Conservation (phyloP, 192 early-diverging fungal species). For the Coemansia sp. region DNA sequence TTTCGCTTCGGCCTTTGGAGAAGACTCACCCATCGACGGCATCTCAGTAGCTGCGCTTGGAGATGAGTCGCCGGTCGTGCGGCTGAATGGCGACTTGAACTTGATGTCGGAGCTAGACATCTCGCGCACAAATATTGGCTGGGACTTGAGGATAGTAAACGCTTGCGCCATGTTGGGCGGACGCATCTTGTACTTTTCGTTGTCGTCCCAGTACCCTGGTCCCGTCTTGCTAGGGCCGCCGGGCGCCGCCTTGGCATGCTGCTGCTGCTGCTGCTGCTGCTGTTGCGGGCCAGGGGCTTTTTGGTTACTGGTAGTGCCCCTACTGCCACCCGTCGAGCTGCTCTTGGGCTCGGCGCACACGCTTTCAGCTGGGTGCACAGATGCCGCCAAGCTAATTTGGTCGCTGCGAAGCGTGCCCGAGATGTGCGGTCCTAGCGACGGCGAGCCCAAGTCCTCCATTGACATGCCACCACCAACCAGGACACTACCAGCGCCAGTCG, state of each 20-base stretch:
- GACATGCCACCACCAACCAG: conserved; percentile 50
- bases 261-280: conserved; percentile 5
- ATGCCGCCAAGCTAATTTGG: conserved; percentile 36
- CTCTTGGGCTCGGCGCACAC: neutral
- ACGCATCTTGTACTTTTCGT: conserved; percentile 41
- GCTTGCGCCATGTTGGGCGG: conserved; percentile 52
- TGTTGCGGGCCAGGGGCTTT: conserved; percentile 9
- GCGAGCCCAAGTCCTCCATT: conserved; percentile 26
- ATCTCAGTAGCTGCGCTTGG: conserved; percentile 6
- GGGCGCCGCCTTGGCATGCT: neutral
- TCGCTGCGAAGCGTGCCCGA: conserved; percentile 37
- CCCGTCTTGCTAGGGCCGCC: conserved; percentile 8
- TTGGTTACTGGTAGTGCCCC: neutral
- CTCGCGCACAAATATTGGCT: conserved; percentile 46
- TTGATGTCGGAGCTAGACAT: conserved; percentile 46
- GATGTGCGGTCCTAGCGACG: conserved; percentile 12
- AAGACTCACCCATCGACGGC: neutral
- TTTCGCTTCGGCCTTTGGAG: neutral
- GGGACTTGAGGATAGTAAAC: conserved; percentile 48
- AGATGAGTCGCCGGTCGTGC: neutral
- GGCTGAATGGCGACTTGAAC: conserved; percentile 51
- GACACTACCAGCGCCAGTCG: conserved; percentile 13
- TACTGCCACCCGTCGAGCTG: neutral
- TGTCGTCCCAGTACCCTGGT: conserved; percentile 48
- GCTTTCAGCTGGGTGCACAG: conserved; percentile 38